Conservation (phyloP, 495 filamentous ascomycete species). For the Talaromyces liani region DNA sequence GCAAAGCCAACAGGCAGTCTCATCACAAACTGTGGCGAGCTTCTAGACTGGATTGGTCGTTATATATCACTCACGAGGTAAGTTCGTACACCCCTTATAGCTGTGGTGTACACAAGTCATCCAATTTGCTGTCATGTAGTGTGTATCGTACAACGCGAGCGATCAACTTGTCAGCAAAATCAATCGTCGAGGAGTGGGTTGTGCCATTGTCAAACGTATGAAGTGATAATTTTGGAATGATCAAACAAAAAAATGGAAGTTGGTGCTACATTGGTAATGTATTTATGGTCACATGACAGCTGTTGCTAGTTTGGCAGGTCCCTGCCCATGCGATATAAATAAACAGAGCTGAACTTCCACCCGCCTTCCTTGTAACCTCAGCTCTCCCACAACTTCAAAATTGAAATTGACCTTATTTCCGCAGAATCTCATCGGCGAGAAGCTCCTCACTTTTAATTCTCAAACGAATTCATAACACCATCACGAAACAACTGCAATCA, state of each 20-base stretch:
- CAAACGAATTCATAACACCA: too few relatives aligned
- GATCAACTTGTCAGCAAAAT: not conserved
- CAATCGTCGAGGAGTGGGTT: not conserved
- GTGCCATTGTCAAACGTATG: not conserved
- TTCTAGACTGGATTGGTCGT: not conserved
- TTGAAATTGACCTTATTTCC: not conserved
- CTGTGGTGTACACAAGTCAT: not conserved
- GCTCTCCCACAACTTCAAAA: not conserved
- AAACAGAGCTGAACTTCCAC: not conserved
- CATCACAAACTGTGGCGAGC: not conserved
- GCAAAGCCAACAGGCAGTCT: not conserved
- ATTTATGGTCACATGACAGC: not conserved
- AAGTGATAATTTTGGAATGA: not conserved
- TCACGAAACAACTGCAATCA: not conserved
- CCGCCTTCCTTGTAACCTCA: not conserved
- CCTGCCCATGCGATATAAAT: not conserved
- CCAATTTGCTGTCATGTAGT: not conserved
- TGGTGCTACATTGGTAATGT: not conserved
- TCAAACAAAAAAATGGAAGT: not conserved
- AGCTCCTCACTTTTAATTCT: too few relatives aligned
- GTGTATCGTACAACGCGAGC: not conserved
- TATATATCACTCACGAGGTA: not conserved
- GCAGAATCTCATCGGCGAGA: too few relatives aligned
- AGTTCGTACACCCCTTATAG: not conserved
- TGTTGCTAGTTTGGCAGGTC: not conserved